phyloP scores from a whole-genome alignment of 306 rosid genomes.

The Vigna nakashimae region DNA sequence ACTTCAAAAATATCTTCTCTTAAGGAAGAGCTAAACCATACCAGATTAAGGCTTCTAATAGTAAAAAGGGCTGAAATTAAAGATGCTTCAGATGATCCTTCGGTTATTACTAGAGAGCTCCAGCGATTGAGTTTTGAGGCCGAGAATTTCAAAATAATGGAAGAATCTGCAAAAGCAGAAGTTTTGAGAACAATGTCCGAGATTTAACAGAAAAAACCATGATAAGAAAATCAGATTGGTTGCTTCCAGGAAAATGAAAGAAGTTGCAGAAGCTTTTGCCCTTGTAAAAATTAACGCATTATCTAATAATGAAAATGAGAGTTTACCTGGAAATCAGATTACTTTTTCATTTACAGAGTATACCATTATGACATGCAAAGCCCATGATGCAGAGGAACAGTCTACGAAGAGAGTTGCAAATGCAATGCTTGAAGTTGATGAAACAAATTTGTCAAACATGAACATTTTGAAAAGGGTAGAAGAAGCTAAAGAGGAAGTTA shows the following conservation, averaged over 20 bases:
- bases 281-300: conserved; percentile 73
- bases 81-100: conserved; percentile 54
- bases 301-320: conserved; percentile 35
- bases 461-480: conserved; percentile 68
- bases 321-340: conserved; percentile 43
- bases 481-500: conserved; percentile 77
- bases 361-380: conserved; percentile 60
- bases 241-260: conserved; percentile 89
- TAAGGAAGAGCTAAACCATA: conserved; percentile 78
- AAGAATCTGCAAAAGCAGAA: conserved; percentile 73
- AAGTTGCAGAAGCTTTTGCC: conserved; percentile 77
- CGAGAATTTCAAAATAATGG: conserved; percentile 68
- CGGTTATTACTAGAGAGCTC: conserved; percentile 69
- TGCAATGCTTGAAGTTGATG: conserved; percentile 79
- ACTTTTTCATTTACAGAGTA: conserved; percentile 80
- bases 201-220: conserved; percentile 71
- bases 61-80: conserved; percentile 63
- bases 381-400: conserved; percentile 68
- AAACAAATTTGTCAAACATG: conserved; percentile 61
- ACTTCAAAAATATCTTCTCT: conserved; percentile 68
- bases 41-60: conserved; percentile 63
- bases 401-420: conserved; percentile 63
- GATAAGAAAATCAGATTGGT: conserved; percentile 73
- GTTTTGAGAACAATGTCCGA: conserved; percentile 65
- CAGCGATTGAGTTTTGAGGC: conserved; percentile 67